Evolutionary conservation across 2,329 filamentous ascomycete genomes (phyloP).

Genomic region (Diaporthe australafricana): DNA sequence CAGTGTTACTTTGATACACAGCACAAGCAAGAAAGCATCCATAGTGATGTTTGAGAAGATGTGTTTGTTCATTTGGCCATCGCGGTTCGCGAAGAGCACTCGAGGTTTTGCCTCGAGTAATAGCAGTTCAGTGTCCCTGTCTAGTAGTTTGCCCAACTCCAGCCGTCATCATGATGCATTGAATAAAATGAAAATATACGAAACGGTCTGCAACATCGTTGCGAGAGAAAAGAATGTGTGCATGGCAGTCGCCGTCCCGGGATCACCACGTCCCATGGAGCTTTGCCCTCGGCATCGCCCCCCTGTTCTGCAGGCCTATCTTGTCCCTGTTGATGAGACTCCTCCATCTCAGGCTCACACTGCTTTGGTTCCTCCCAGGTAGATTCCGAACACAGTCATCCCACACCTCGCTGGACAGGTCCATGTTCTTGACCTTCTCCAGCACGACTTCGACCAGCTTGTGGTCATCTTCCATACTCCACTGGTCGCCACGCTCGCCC

Average conservation of each 20-base stretch:
- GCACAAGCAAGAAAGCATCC: neutral
- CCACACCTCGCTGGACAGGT: conserved; percentile 72
- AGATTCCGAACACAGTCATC: conserved; percentile 74
- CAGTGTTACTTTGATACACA: neutral
- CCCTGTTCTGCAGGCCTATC: conserved; percentile 65
- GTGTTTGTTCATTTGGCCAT: conserved; percentile 10
- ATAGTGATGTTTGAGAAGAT: conserved; percentile 7
- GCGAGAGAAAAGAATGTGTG: conserved; percentile 9
- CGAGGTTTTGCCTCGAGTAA: neutral
- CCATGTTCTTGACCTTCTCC: conserved; percentile 66
- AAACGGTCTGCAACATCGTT: conserved; percentile 7
- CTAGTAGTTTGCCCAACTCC: conserved; percentile 20
- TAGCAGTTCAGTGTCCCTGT: conserved; percentile 27
- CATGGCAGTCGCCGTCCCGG: conserved; percentile 43
- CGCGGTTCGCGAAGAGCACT: neutral
- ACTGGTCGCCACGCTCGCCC: conserved; percentile 60
- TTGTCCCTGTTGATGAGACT: conserved; percentile 70
- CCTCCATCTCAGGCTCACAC: conserved; percentile 71
- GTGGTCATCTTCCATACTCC: conserved; percentile 73
- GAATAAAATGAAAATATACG: conserved; percentile 23
- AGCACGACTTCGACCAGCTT: conserved; percentile 75
- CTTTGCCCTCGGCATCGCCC: conserved; percentile 56
- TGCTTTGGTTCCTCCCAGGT: conserved; percentile 66
- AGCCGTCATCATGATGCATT: conserved; percentile 22
- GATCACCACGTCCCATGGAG: conserved; percentile 67